Conservation (phyloP, 352 stramenopile genomes). For the Thalassiosira livingstoniorum region DNA sequence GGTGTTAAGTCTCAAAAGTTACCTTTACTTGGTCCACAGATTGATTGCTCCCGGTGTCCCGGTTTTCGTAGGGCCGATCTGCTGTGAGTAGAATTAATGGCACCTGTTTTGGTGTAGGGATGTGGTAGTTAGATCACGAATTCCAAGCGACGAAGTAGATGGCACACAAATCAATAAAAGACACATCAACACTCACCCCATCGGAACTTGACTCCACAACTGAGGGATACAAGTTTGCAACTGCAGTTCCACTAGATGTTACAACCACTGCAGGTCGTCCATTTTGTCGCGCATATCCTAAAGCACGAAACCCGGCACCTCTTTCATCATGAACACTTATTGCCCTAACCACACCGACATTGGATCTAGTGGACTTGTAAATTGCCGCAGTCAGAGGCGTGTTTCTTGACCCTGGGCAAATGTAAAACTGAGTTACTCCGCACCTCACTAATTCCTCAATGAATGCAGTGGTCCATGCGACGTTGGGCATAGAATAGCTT, state of each 20-base stretch:
- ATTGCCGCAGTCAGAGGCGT: constrained; percentile 80
- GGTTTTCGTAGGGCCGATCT: constrained; percentile 84
- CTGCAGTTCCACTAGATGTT: constrained; percentile 82
- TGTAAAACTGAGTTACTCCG: constrained; percentile 81
- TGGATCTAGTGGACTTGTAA: constrained; percentile 54
- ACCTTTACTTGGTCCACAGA: constrained; percentile 85
- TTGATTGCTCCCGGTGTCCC: constrained; percentile 83
- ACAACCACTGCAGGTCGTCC: constrained; percentile 75
- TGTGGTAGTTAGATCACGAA: no score
- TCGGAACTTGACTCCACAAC: constrained; percentile 79
- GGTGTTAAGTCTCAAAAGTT: background rate
- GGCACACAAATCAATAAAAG: no score
- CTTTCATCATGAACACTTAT: constrained; percentile 83
- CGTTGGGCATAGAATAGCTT: constrained; percentile 71
- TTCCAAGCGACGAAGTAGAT: no score
- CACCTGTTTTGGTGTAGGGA: no score
- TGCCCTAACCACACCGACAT: constrained; percentile 73
- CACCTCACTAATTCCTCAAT: constrained; percentile 83
- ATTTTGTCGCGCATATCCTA: constrained; percentile 75
- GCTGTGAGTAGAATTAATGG: constrained; percentile 83
- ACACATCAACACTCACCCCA: no score
- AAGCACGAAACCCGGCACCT: constrained; percentile 77
- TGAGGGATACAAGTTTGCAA: constrained; percentile 82
- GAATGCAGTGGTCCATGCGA: constrained; percentile 80
- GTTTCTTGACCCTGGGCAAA: constrained; percentile 82